These are phyloP conservation scores for Pseudonitzschia delicatissima DNA, from an alignment of 108 stramenopile genomes.

Conservation along the genomic window DNA sequence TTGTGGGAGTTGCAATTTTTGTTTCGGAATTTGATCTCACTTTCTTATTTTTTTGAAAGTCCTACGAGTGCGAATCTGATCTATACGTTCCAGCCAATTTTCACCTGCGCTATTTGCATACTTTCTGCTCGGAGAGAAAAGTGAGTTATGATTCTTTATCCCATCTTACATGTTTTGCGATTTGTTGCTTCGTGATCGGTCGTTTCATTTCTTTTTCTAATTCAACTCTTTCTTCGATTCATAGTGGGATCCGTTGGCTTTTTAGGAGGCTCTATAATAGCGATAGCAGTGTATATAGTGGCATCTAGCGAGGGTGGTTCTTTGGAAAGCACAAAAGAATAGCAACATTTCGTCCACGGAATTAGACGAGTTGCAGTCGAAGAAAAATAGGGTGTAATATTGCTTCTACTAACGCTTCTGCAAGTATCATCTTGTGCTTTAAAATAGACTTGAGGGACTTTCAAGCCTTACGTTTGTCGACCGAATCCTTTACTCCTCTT, in stretches of 20 bases:
- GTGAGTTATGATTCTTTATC: neutral
- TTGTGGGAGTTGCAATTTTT: no score
- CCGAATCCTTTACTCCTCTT: no score
- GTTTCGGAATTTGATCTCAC: no score
- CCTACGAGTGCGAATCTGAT: constrained; percentile 85
- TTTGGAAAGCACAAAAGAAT: no score
- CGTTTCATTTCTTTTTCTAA: neutral
- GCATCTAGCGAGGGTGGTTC: constrained; percentile 24
- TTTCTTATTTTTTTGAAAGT: neutral
- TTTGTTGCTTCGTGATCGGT: neutral
- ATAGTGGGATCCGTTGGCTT: constrained; percentile 51
- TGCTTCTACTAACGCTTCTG: no score
- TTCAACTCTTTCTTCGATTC: neutral
- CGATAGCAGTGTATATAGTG: constrained; percentile 56
- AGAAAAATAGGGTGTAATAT: no score
- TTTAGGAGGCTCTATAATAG: constrained; percentile 72
- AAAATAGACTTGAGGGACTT: no score
- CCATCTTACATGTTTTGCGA: neutral
- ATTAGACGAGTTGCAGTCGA: no score
- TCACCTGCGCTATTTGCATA: constrained; percentile 82
- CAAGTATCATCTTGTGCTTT: no score
- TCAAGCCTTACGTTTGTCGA: no score
- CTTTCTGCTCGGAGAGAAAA: constrained; percentile 65
- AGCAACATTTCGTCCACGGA: neutral
- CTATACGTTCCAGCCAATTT: constrained; percentile 85